These are phyloP conservation scores for Camelina hispida DNA, from an alignment of 345 rosid species.

Conservation along the genomic window DNA sequence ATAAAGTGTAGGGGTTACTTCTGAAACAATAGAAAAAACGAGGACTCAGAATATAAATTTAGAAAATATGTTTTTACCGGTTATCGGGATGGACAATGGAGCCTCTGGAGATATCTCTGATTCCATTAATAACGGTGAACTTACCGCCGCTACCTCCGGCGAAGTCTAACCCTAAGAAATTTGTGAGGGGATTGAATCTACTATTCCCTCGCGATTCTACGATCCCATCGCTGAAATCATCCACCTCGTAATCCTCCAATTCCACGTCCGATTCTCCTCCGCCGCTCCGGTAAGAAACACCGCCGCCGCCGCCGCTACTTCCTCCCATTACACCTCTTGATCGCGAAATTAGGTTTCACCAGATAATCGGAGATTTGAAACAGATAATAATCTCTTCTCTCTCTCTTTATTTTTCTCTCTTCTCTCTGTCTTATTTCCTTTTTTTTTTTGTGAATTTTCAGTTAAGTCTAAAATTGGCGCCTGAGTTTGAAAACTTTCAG, in stretches of 20 bases:
- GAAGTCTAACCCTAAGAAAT: conserved; percentile 42
- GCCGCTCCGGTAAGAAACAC: conserved; percentile 28
- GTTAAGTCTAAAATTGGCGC: conserved; percentile 43
- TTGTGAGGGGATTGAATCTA: conserved; percentile 29
- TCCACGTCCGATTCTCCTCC: conserved; percentile 32
- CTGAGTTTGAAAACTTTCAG: conserved; percentile 12
- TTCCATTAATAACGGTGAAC: conserved; percentile 52
- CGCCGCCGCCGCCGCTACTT: conserved; percentile 29
- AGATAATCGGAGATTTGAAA: conserved; percentile 21
- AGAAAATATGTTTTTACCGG: conserved; percentile 49
- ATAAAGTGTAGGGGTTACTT: neutral
- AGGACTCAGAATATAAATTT: neutral
- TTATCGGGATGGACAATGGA: conserved; percentile 74
- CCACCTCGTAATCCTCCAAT: conserved; percentile 42
- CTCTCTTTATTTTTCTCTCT: neutral
- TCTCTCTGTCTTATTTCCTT: conserved; percentile 16
- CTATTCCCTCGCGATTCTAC: conserved; percentile 32
- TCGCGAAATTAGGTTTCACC: neutral
- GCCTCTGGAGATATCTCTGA: conserved; percentile 63
- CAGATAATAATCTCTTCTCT: conserved; percentile 1
- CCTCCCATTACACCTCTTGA: conserved; percentile 28
- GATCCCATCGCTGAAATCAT: conserved; percentile 34
- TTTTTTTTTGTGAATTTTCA: conserved; percentile 22
- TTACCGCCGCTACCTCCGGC: conserved; percentile 33
- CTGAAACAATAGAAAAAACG: neutral